Base-by-base conservation (phyloP, 192 early-diverging fungal genomes). In the Radiomyces spectabilis region DNA sequence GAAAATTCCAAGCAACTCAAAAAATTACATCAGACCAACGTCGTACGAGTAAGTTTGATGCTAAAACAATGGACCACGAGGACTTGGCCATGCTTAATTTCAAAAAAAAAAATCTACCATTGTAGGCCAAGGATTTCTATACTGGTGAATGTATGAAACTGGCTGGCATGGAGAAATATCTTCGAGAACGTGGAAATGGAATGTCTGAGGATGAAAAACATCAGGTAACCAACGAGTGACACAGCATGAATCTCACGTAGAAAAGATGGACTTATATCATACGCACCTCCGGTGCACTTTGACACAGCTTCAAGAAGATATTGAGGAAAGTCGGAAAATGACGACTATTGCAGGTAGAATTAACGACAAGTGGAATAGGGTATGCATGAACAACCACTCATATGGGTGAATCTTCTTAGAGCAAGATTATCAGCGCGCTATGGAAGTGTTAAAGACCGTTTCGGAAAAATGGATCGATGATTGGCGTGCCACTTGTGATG, bases 381-480 rank as follows among this genome's bases (percentile, higher is more conserved):
- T 31, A 33, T 39, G 22, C 32, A 37, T 49, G 16, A 24, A n/a
- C n/a, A n/a, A n/a, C n/a, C n/a, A 41, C 18, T 31, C 5, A 55
- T 16, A 19, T 31, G 21, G 47, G 24, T 41, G 34, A 25, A 27
- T 40, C 25, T 40, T 26, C 40, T n/a, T 44, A 79, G 75, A 77
- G 24, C 61, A 73, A 51, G 77, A 77, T 31, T 79, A 77, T 60
- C 66, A 63, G 41, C 47, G 63, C 21, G 59, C 62, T 40, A 57
- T 71, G 46, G 66, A 76, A 0, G 57, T 45, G 8, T 35, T 66
- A 15, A 57, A 62, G 15, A 57, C 53, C 12, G 55, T 65, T 6
- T 73, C 60, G 12, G 57, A 77, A 30, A 72, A 61, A 18, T 81
- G 79, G 79, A 66, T 71, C 7, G 26, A 63, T 0, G 74, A 81